Percentiles rank a stretch among this genome's conserved stretches.
These are phyloP conservation scores for Anastatica hierochuntica DNA, from an alignment of 345 rosid species.

Conservation along the genomic window DNA sequence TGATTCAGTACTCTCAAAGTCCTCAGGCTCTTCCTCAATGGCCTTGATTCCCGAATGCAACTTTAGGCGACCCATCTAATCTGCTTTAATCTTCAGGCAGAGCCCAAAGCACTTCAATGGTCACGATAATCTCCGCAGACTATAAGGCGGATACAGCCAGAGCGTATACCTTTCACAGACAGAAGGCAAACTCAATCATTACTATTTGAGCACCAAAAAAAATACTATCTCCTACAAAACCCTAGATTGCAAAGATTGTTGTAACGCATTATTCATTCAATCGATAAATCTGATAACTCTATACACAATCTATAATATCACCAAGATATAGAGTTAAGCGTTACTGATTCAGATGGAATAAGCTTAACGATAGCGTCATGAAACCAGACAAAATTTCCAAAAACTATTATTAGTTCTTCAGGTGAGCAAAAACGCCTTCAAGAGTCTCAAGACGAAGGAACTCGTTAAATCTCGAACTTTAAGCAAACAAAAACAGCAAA, in stretches of 20 bases:
- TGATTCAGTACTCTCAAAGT: slow-evolving; percentile 44
- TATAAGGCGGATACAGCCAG: slow-evolving; percentile 10
- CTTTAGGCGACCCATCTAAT: slow-evolving; percentile 85
- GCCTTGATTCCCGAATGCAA: slow-evolving; percentile 78
- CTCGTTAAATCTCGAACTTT: slow-evolving; percentile 9
- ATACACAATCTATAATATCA: not conserved
- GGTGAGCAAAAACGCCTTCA: slow-evolving; percentile 9
- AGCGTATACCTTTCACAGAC: slow-evolving; percentile 29
- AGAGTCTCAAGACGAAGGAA: not conserved
- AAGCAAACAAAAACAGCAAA: not conserved
- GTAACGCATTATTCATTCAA: not conserved
- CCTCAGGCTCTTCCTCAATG: slow-evolving; percentile 96
- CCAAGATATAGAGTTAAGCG: not conserved
- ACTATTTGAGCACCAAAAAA: not conserved
- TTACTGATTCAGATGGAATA: not conserved
- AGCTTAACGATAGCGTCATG: not conserved
- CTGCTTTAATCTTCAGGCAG: slow-evolving; percentile 16
- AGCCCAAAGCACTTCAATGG: slow-evolving; percentile 23
- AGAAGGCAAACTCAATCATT: slow-evolving; percentile 16
- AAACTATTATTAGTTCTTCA: slow-evolving; percentile 7
- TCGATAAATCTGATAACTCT: slow-evolving; percentile 1
- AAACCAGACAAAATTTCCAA: not conserved
- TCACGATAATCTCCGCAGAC: slow-evolving; percentile 14
- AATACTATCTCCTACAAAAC: no score
- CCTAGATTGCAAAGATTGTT: not conserved